Evolutionary conservation across 129 eudicot genomes (phyloP), one percentile per base, ranked within the genome.

Genomic region (Mikania micrantha): DNA sequence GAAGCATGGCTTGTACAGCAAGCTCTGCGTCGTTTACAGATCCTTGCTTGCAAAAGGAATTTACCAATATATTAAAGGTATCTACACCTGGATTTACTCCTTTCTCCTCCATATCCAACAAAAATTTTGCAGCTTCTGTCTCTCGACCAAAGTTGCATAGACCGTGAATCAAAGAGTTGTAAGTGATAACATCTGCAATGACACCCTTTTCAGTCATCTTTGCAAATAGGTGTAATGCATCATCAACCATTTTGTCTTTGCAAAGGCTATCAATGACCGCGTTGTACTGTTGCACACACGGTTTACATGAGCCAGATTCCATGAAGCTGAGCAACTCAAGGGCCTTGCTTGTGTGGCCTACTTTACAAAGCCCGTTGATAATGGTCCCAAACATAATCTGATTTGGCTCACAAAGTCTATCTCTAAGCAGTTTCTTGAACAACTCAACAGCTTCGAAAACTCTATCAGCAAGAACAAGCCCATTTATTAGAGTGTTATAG

Each of bases 161-260:
- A 9, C 84, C 79, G 0, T 70, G 78, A 62, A 83, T 62, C 74
- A 87, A 56, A 22, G 80, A 52, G 64, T 16, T 81, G 66, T 77
- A 80, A 8, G 84, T 85, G 28, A 72, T 25, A 19, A 80, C 66
- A 63, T 54, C 4, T 0, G 86, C 75, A 0, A 3, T 11, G 74
- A 83, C 27, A 4, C 86, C 82, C 50, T 69, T 86, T 10, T 19
- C 50, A 21, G 20, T 57, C 85, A 86, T 77, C 12, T 48, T 44
- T 3, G 70, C 40, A 2, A 77, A 71, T 25, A 86, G 49, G 35
- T 25, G 15, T 31, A 80, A n/a, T 20, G 84, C 85, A 31, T 69
- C 54, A n/a, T n/a, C n/a, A n/a, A n/a, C n/a, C n/a, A n/a, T n/a
- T n/a, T n/a, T n/a, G n/a, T n/a, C n/a, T n/a, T n/a, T n/a, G n/a